Percentiles rank a stretch among this genome's conserved stretches.
Conservation (phyloP, 2,329 filamentous ascomycete species). For the Teratosphaeria nubilosa region DNA sequence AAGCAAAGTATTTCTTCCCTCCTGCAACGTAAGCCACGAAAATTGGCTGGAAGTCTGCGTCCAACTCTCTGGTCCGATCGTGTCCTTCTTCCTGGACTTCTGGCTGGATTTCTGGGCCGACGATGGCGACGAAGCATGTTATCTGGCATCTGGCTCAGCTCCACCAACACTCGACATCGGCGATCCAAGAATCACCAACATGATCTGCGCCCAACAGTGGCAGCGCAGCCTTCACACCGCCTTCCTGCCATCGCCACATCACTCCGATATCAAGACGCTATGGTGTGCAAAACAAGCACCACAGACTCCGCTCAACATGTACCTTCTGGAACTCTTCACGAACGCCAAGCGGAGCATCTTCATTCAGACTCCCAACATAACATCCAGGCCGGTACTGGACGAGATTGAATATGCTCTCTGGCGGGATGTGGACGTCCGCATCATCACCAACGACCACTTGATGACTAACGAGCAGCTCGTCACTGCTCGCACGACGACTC, state of each 20-base stretch:
- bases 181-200: slow-evolving; percentile 24
- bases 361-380: slow-evolving; percentile 71
- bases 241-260: slow-evolving; percentile 65
- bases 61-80: slow-evolving; percentile 52
- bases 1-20: slow-evolving; percentile 56
- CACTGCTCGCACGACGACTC: slow-evolving; percentile 65
- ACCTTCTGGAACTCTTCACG: slow-evolving; percentile 51
- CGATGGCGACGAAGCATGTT: slow-evolving; percentile 8
- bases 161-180: background rate
- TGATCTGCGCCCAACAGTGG: background rate
- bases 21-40: slow-evolving; percentile 80
- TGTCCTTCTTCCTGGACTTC: slow-evolving; percentile 54
- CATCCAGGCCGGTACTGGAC: slow-evolving; percentile 52
- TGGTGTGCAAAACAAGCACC: slow-evolving; percentile 35
- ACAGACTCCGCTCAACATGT: slow-evolving; percentile 56
- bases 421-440: slow-evolving; percentile 54
- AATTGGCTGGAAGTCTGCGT: slow-evolving; percentile 76
- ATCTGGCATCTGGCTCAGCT: background rate
- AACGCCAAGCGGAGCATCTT: slow-evolving; percentile 51
- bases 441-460: slow-evolving; percentile 26
- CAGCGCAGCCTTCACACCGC: slow-evolving; percentile 34
- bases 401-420: slow-evolving; percentile 51
- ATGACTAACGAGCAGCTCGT: slow-evolving; percentile 64
- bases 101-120: slow-evolving; percentile 59
- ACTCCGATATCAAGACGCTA: slow-evolving; percentile 24